Evolutionary conservation across 2,329 filamentous ascomycete genomes (phyloP).

Genomic region (Zymoseptoria brevis): DNA sequence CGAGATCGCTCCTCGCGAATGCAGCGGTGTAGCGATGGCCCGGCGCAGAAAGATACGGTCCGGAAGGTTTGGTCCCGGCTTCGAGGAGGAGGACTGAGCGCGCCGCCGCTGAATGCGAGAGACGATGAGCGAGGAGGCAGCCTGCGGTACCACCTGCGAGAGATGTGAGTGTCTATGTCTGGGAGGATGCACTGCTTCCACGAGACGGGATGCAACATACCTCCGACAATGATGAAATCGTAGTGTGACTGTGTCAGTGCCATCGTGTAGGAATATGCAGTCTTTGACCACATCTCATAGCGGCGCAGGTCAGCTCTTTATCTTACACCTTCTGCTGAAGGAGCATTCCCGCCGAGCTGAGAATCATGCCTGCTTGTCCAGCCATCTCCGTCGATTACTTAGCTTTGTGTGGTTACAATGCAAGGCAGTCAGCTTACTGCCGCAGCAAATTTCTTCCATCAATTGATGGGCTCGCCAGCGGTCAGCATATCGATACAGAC

Average conservation of each 20-base stretch:
- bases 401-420: neutral
- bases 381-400: neutral
- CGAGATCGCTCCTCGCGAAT: conserved; percentile 32
- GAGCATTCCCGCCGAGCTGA: neutral
- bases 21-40: conserved; percentile 51
- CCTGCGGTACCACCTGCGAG: conserved; percentile 52
- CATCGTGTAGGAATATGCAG: neutral
- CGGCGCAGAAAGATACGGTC: conserved; percentile 41
- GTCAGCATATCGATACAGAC: neutral
- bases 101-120: conserved; percentile 40
- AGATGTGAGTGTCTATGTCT: neutral
- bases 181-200: neutral
- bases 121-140: conserved; percentile 45
- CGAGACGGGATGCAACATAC: conserved; percentile 18
- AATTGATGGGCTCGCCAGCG: neutral
- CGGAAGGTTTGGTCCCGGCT: conserved; percentile 47
- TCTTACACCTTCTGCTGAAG: neutral
- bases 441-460: neutral
- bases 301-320: neutral
- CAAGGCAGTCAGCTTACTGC: neutral
- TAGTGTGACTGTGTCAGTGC: neutral
- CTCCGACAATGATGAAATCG: conserved; percentile 38
- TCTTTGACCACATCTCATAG: neutral
- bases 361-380: neutral
- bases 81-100: conserved; percentile 55